Evolutionary conservation across 129 eudicot species (phyloP).

Genomic region (Kitagawia praeruptora): DNA sequence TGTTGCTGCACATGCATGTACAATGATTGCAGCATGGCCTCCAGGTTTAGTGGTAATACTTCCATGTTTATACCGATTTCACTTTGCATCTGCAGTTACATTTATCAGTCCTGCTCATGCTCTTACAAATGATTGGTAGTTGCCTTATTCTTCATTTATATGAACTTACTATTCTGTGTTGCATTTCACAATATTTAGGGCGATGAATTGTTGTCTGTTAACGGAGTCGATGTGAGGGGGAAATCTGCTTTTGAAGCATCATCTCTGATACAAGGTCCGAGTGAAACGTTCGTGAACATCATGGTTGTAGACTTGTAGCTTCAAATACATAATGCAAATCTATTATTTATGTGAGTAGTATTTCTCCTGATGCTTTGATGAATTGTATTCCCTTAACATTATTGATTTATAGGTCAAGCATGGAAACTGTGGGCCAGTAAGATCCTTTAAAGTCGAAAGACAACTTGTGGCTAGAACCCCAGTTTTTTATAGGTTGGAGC

Average conservation of each 20-base stretch:
- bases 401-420: constrained; percentile 58
- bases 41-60: background rate
- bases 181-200: constrained; percentile 37
- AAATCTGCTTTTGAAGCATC: constrained; percentile 90
- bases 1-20: background rate
- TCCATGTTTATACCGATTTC: background rate
- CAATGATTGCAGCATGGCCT: background rate
- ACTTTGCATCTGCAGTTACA: background rate
- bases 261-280: constrained; percentile 82
- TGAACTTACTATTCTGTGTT: background rate
- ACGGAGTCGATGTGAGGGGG: constrained; percentile 79
- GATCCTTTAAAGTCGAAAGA: constrained; percentile 58
- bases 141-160: background rate
- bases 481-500: constrained; percentile 74
- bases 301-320: constrained; percentile 53
- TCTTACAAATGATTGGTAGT: background rate
- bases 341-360: background rate
- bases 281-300: constrained; percentile 72
- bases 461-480: constrained; percentile 90
- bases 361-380: background rate
- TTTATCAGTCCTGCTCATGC: background rate
- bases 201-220: constrained; percentile 72
- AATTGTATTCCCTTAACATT: background rate
- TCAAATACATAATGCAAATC: background rate
- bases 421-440: constrained; percentile 82